phyloP scores from a whole-genome alignment of 352 stramenopile genomes.

The Globisporangium heterothallicum region DNA sequence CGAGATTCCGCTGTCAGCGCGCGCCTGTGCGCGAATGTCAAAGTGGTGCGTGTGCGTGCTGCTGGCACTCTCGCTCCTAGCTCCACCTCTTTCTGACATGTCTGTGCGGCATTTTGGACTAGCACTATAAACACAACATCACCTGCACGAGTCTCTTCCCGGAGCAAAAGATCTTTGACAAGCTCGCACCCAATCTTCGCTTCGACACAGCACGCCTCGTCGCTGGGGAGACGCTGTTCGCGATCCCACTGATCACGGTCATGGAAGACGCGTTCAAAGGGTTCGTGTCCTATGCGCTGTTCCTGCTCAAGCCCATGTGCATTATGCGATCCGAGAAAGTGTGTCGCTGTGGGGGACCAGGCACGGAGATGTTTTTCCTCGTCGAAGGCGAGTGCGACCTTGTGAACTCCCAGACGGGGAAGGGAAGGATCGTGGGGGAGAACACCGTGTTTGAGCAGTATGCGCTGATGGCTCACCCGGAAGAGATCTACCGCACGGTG shows the following conservation, averaged over 20 bases:
- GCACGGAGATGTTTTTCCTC: conserved; percentile 81
- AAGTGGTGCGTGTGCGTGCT: conserved; percentile 27
- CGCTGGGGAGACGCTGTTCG: conserved; percentile 65
- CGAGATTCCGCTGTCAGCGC: conserved; percentile 51
- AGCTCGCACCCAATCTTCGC: conserved; percentile 70
- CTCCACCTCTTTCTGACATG: conserved; percentile 6
- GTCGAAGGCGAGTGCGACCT: conserved; percentile 81
- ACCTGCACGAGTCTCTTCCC: conserved; percentile 70
- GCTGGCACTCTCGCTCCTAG: too few relatives aligned
- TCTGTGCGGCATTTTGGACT: conserved; percentile 20
- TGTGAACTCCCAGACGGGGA: conserved; percentile 56
- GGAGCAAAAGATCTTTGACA: conserved; percentile 83
- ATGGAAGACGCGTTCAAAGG: conserved; percentile 88
- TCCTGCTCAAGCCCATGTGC: conserved; percentile 71
- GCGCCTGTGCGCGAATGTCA: conserved; percentile 62
- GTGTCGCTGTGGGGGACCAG: conserved; percentile 61
- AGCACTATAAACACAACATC: conserved; percentile 77
- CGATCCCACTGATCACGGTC: conserved; percentile 77
- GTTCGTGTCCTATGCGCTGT: conserved; percentile 84
- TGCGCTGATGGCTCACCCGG: conserved; percentile 56
- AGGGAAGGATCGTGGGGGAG: conserved; percentile 54
- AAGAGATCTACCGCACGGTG: conserved; percentile 73
- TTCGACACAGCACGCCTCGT: conserved; percentile 81
- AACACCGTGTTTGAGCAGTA: conserved; percentile 84
- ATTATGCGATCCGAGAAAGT: conserved; percentile 68